phyloP scores from a whole-genome alignment of 164 flowering plant genomes.

The Chloranthus sessilifolius region DNA sequence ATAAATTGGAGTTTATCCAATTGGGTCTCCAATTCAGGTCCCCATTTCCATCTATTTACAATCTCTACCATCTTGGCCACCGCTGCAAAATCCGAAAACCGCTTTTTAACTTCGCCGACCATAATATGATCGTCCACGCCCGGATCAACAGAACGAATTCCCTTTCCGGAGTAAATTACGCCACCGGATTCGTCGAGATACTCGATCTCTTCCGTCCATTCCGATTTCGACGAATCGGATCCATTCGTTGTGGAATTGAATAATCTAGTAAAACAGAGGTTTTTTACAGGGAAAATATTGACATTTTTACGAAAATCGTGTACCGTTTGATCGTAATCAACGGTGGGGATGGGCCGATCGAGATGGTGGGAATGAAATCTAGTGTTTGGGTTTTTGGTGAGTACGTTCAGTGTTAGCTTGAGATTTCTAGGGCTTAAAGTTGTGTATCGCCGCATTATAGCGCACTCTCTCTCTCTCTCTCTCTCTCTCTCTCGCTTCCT shows the following conservation, averaged over 20 bases:
- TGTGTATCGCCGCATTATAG: no score
- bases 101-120: slow-evolving; percentile 79
- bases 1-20: slow-evolving; percentile 80
- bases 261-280: slow-evolving; percentile 20
- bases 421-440: slow-evolving; percentile 16
- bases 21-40: slow-evolving; percentile 90
- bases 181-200: slow-evolving; percentile 81
- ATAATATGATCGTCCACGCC: slow-evolving; percentile 86
- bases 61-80: slow-evolving; percentile 83
- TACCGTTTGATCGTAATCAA: no score
- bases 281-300: neutral
- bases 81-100: slow-evolving; percentile 56
- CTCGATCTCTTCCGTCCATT: slow-evolving; percentile 82
- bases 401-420: slow-evolving; percentile 5
- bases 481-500: no score
- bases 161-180: slow-evolving; percentile 69
- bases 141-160: slow-evolving; percentile 73
- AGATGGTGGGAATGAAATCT: no score
- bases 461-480: no score
- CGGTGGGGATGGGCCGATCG: no score
- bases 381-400: slow-evolving; percentile 12
- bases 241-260: slow-evolving; percentile 24
- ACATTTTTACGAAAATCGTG: neutral
- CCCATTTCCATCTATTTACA: slow-evolving; percentile 96
- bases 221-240: slow-evolving; percentile 15